These are phyloP conservation scores for Boletus rubropictus DNA, from an alignment of 768 basidiomycete species.

Conservation along the genomic window DNA sequence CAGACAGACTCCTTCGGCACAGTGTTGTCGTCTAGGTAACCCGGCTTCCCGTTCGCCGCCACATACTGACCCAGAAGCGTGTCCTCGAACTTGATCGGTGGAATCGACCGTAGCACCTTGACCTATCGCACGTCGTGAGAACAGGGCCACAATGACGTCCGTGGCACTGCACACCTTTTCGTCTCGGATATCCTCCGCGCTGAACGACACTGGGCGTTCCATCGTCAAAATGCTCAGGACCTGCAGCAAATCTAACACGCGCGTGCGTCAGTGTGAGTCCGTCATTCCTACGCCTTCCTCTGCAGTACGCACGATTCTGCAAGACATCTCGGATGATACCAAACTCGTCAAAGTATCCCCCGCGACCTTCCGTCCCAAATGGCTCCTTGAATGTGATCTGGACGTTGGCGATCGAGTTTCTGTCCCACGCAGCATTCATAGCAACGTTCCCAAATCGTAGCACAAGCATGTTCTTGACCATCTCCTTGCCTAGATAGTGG, in stretches of 20 bases:
- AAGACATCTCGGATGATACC: constrained; percentile 97
- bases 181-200: constrained; percentile 95
- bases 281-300: constrained; percentile 5
- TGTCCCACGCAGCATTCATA: constrained; percentile 87
- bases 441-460: constrained; percentile 94
- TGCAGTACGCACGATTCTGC: constrained; percentile 82
- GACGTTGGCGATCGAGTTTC: constrained; percentile 91
- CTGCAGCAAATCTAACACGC: constrained; percentile 75
- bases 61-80: constrained; percentile 94
- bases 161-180: constrained; percentile 68
- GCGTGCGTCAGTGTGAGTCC: constrained; percentile 15
- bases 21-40: constrained; percentile 96
- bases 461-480: constrained; percentile 98
- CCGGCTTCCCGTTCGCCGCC: constrained; percentile 85
- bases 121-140: constrained; percentile 57
- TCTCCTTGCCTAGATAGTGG: constrained; percentile 99
- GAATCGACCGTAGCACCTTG: constrained; percentile 90
- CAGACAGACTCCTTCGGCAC: constrained; percentile 89
- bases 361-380: constrained; percentile 98
- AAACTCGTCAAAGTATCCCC: constrained; percentile 99
- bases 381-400: constrained; percentile 99
- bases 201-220: constrained; percentile 97
- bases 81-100: constrained; percentile 70
- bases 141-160: constrained; percentile 2
- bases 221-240: constrained; percentile 93